Evolutionary conservation across 2,329 filamentous ascomycete genomes (phyloP), one percentile per base, ranked within the genome.

Genomic region (Alternaria solani): DNA sequence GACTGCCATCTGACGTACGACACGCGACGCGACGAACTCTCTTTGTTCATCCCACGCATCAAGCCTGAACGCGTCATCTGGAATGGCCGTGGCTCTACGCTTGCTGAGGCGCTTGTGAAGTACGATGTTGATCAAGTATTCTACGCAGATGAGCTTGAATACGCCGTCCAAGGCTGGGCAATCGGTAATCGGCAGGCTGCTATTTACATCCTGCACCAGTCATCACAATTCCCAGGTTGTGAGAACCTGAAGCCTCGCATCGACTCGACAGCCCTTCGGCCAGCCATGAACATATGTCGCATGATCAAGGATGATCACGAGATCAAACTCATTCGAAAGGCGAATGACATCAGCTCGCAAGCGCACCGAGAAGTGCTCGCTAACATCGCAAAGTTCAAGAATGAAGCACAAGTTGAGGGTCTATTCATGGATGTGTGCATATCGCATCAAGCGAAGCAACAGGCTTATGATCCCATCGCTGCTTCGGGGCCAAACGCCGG

Each of bases 401-500:
- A 91, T 68, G 94, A 99, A 81, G 87, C 91, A 36, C 88, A 97
- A 68, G 86, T 97, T 26, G 91, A 97, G 74, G 93, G 91, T 43
- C 81, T 89, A 11, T 96, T 96, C 74, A 82, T 89, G 25, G 85
- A 87, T 34, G 86, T 87, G 23, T 97, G 93, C 75, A 88, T 91
- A 51, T 85, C 89, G 7, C 83, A 86, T 53, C 91, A 91, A 63
- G 90, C 92, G 4, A 91, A 90, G 64, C 83, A 87, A 51, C 92
- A 96, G 81, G 89, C 94, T 0, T 99, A 99, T 75, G 87, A 89
- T 47, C 87, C 93, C n/a, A 97, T 99, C 68, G 92, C 92, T 46
- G 94, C 91, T 2, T 88, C 91, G 1, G 94, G 94, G 1, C 75
- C 83, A n/a, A 95, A 95, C 73, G 93, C 91, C 6, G 89, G 91